phyloP scores from a whole-genome alignment of 2,329 filamentous ascomycete genomes.

The Diatrype stigma region DNA sequence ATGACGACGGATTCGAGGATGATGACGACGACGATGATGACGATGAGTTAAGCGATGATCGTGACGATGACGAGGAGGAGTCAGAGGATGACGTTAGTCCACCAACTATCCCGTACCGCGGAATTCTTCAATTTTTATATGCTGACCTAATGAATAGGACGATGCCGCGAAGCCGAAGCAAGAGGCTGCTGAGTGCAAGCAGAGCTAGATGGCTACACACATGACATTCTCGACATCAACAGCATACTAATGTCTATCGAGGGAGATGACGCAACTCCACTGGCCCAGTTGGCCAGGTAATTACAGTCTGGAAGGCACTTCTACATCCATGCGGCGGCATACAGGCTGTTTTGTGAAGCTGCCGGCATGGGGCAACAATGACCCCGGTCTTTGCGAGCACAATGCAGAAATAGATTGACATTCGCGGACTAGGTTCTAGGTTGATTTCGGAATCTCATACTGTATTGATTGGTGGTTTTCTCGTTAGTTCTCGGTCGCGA shows the following conservation, averaged over 20 bases:
- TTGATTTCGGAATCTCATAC: constrained; percentile 28
- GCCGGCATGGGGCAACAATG: constrained; percentile 27
- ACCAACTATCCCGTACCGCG: constrained; percentile 3
- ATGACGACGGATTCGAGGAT: constrained; percentile 79
- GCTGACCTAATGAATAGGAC: constrained; percentile 53
- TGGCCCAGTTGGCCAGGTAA: not conserved
- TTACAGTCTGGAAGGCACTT: constrained; percentile 2
- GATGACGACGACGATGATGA: constrained; percentile 88
- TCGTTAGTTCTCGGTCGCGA: constrained; percentile 23
- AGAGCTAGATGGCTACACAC: constrained; percentile 65
- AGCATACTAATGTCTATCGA: not conserved
- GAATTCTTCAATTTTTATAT: constrained; percentile 3
- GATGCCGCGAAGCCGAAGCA: constrained; percentile 88
- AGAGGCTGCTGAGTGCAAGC: constrained; percentile 93
- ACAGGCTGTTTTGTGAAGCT: constrained; percentile 16
- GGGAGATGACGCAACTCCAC: not conserved
- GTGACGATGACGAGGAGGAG: constrained; percentile 72
- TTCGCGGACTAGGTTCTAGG: constrained; percentile 24
- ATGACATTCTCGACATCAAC: constrained; percentile 5
- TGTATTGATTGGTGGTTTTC: constrained; percentile 32
- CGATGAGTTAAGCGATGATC: constrained; percentile 77
- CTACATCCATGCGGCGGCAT: constrained; percentile 6
- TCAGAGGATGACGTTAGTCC: constrained; percentile 71
- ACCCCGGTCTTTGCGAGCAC: constrained; percentile 18
- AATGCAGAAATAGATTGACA: constrained; percentile 29